phyloP scores from a whole-genome alignment of 345 rosid species.

The Camelina laxa region DNA sequence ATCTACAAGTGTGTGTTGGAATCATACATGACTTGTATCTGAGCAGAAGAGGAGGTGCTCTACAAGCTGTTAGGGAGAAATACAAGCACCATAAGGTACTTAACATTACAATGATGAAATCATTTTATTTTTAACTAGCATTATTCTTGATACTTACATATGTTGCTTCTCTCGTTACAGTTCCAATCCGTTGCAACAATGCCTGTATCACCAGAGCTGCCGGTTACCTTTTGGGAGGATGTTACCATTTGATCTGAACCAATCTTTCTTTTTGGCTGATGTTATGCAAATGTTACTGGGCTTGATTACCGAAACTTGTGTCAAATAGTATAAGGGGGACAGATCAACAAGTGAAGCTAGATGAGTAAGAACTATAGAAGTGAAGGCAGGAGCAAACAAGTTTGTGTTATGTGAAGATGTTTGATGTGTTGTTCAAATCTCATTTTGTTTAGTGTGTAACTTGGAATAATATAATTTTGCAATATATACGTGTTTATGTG shows the following conservation, averaged over 20 bases:
- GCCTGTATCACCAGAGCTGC: slow-evolving; percentile 65
- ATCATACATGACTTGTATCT: slow-evolving; percentile 42
- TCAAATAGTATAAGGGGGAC: neutral
- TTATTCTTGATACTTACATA: neutral
- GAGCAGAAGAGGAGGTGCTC: slow-evolving; percentile 46
- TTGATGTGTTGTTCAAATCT: neutral
- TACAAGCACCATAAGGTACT: slow-evolving; percentile 77
- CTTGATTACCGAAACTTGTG: neutral
- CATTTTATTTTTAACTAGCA: neutral
- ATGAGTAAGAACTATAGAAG: slow-evolving; percentile 22
- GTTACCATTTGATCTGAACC: slow-evolving; percentile 33
- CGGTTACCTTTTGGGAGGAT: slow-evolving; percentile 54
- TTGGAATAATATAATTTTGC: slow-evolving; percentile 2
- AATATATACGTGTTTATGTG: neutral
- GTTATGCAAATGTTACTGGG: slow-evolving; percentile 4
- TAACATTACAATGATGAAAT: neutral
- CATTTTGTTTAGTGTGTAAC: slow-evolving; percentile 25
- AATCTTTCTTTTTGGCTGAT: neutral
- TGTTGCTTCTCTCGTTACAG: slow-evolving; percentile 46
- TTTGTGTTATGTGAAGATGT: slow-evolving; percentile 19
- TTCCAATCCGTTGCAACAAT: slow-evolving; percentile 66
- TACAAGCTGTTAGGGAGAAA: slow-evolving; percentile 73
- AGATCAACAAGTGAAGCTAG: slow-evolving; percentile 15
- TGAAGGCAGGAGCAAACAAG: slow-evolving; percentile 9
- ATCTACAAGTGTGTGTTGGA: slow-evolving; percentile 43